Conservation (phyloP, 2,329 filamentous ascomycete species). For the Davidsoniella eucalypti region DNA sequence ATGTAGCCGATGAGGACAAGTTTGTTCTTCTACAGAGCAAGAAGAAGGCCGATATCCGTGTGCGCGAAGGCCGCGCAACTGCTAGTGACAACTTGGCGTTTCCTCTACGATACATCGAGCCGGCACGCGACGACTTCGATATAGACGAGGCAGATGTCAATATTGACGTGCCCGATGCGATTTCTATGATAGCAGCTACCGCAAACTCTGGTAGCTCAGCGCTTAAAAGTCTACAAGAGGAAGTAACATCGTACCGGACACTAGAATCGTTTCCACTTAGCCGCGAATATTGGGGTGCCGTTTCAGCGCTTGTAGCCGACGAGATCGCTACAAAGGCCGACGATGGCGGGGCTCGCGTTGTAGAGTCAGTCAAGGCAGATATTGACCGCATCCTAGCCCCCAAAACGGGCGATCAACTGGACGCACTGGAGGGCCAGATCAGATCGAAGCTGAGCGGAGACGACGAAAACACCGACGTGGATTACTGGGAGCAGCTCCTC, state of each 20-base stretch:
- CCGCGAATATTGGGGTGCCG: conserved; percentile 80
- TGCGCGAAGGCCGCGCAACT: conserved; percentile 77
- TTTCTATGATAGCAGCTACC: conserved; percentile 51
- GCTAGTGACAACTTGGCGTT: conserved; percentile 91
- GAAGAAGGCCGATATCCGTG: conserved; percentile 91
- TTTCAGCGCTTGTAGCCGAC: conserved; percentile 66
- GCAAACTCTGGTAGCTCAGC: conserved; percentile 40
- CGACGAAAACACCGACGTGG: conserved; percentile 80
- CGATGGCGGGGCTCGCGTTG: conserved; percentile 47
- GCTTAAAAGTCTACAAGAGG: conserved; percentile 60
- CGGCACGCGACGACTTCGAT: conserved; percentile 69
- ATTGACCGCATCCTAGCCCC: conserved; percentile 75
- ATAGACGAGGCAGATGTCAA: conserved; percentile 60
- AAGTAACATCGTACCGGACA: conserved; percentile 63
- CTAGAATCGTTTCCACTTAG: conserved; percentile 67
- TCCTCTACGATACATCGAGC: conserved; percentile 74
- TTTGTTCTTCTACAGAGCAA: conserved; percentile 95
- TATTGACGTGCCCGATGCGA: conserved; percentile 63
- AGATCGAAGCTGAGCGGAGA: conserved; percentile 70
- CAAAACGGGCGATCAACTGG: conserved; percentile 76
- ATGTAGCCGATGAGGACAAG: conserved; percentile 86
- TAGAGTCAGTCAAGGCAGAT: conserved; percentile 69
- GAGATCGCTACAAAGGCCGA: conserved; percentile 42
- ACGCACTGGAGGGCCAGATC: conserved; percentile 74
- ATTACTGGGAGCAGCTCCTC: conserved; percentile 93